Conservation (phyloP, 805 yeast genomes). For the Suhomyces sp. region DNA sequence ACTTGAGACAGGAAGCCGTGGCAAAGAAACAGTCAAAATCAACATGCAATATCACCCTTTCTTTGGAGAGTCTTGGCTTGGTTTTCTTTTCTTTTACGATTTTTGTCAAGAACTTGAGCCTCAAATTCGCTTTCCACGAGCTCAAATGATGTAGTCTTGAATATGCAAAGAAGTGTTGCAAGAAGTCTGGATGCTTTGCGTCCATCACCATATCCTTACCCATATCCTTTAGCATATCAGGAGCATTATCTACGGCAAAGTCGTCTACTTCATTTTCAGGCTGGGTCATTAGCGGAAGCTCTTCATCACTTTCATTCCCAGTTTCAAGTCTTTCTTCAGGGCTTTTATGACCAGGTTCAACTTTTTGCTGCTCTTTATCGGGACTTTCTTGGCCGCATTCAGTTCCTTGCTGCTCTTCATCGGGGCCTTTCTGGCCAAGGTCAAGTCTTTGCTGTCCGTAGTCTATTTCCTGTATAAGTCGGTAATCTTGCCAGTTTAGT, state of each 20-base stretch:
- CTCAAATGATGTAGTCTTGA: constrained; percentile 89
- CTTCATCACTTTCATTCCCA: constrained; percentile 5
- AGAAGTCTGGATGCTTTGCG: constrained; percentile 75
- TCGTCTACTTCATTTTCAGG: constrained; percentile 10
- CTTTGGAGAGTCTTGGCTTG: not conserved
- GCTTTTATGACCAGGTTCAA: constrained; percentile 9
- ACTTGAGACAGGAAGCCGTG: constrained; percentile 65
- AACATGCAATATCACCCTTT: constrained; percentile 60
- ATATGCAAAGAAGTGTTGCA: constrained; percentile 67
- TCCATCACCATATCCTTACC: constrained; percentile 32
- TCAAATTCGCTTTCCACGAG: constrained; percentile 76
- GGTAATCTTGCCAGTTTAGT: constrained; percentile 69
- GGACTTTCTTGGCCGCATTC: not conserved
- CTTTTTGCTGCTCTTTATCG: constrained; percentile 44
- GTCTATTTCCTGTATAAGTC: constrained; percentile 47
- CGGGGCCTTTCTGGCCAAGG: constrained; percentile 3
- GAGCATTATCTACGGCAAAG: not conserved
- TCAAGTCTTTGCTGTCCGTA: constrained; percentile 50
- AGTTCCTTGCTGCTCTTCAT: not conserved
- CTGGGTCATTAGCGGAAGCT: constrained; percentile 11
- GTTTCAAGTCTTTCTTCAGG: constrained; percentile 18
- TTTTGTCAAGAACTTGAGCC: constrained; percentile 53
- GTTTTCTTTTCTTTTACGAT: constrained; percentile 32
- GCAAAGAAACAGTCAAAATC: constrained; percentile 96
- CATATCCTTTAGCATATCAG: not conserved